Base-by-base conservation (phyloP, 139 green algal species). In the Penium margaritaceum region DNA sequence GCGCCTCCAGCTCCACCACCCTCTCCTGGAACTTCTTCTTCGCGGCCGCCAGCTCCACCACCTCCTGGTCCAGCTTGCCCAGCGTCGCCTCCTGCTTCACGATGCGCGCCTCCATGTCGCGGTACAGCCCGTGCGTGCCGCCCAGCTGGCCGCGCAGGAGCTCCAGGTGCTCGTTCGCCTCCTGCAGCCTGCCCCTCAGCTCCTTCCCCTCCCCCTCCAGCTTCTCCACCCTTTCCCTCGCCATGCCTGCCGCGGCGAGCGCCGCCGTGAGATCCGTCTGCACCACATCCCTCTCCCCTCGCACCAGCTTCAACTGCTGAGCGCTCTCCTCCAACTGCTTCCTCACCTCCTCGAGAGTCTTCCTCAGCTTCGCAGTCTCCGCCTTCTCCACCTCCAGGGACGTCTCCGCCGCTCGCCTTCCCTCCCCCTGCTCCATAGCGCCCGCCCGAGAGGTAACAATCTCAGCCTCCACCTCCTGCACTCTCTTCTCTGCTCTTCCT, bases 331-430 rank as follows among this genome's bases (percentile, higher is more conserved):
- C 68, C 27, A 37, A 30, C 27, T 69, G 12, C 68, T 76, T 17
- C 5, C 47, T 6, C 24, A n/a, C 51, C 21, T 55, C 29, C 51
- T 76, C 68, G 17, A 15, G 15, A 1, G 46, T 53, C 27, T 44
- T 43, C 6, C 14, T 24, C 39, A 43, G 38, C 46, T 17, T n/a
- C n/a, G n/a, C n/a, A n/a, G n/a, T n/a, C 47, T 24, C 47, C 0
- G 21, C 47, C 47, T 60, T 60, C 47, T 60, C 68, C 33, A 69
- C 68, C 51, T 76, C 68, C 51, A 76, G 68, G 29, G 30, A 29
- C 38, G 12, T 3, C 38, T 60, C 39, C n/a, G n/a, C n/a, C n/a
- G n/a, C n/a, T n/a, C n/a, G n/a, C n/a, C n/a, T n/a, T n/a, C n/a
- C n/a, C n/a, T n/a, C n/a, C n/a, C n/a, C n/a, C n/a, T n/a, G n/a